phyloP scores from a whole-genome alignment of 1,139 yeast genomes.

The Yamadazyma pseudoaaseri region DNA sequence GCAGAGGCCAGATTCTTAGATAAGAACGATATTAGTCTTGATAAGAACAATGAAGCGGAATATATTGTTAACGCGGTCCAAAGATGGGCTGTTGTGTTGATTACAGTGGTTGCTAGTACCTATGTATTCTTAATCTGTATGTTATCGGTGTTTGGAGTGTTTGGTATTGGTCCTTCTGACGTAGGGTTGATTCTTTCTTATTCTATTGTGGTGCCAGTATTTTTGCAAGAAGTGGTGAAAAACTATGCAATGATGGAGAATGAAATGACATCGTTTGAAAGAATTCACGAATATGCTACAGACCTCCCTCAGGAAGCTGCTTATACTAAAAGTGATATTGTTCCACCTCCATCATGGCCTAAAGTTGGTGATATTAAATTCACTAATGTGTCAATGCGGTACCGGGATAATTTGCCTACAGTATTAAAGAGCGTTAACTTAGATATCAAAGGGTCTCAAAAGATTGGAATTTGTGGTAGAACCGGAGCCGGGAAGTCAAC shows the following conservation, averaged over 20 bases:
- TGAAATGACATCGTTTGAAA: slow-evolving; percentile 84
- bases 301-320: slow-evolving; percentile 39
- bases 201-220: slow-evolving; percentile 49
- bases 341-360: slow-evolving; percentile 53
- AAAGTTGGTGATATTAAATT: slow-evolving; percentile 52
- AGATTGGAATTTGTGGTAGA: slow-evolving; percentile 75
- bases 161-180: slow-evolving; percentile 60
- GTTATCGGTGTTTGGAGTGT: slow-evolving; percentile 63
- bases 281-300: slow-evolving; percentile 67
- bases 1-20: slow-evolving; percentile 47
- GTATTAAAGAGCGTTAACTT: slow-evolving; percentile 59
- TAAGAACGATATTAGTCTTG: slow-evolving; percentile 48
- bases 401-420: slow-evolving; percentile 73
- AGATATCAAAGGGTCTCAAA: slow-evolving; percentile 51
- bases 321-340: slow-evolving; percentile 46
- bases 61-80: slow-evolving; percentile 66
- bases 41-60: slow-evolving; percentile 71
- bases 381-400: slow-evolving; percentile 58
- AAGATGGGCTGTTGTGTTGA: slow-evolving; percentile 72
- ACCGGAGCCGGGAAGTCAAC: slow-evolving; percentile 82
- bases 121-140: slow-evolving; percentile 50
- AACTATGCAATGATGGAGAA: slow-evolving; percentile 71
- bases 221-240: slow-evolving; percentile 48
- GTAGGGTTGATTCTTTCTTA: slow-evolving; percentile 72
- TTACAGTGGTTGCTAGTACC: slow-evolving; percentile 53